Conservation (phyloP, 2,329 filamentous ascomycete species). For the Macroventuria anomochaeta region DNA sequence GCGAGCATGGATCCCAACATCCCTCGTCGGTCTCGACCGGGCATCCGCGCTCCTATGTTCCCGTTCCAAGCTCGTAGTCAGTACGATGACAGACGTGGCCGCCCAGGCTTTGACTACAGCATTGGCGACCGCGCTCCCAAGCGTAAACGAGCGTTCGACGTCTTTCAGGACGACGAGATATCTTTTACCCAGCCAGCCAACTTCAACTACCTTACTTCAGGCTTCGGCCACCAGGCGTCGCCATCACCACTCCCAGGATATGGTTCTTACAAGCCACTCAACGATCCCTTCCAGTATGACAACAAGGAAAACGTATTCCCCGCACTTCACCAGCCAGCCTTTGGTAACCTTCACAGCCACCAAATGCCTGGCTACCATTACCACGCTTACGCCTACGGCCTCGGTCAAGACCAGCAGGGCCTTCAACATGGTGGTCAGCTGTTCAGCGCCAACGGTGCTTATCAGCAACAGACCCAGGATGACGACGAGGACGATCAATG, state of each 20-base stretch:
- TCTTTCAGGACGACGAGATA: constrained; percentile 51
- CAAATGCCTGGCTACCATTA: constrained; percentile 35
- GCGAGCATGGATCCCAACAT: constrained; percentile 42
- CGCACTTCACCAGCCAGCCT: constrained; percentile 31
- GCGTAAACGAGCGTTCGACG: constrained; percentile 49
- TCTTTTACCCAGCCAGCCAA: constrained; percentile 41
- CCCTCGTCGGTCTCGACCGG: constrained; percentile 42
- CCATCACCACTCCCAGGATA: constrained; percentile 35
- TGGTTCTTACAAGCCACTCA: constrained; percentile 36
- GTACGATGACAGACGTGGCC: constrained; percentile 40
- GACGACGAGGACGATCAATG: constrained; percentile 44
- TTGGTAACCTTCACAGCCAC: constrained; percentile 34
- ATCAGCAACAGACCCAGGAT: constrained; percentile 33
- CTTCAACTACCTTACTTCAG: constrained; percentile 46
- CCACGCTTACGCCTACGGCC: constrained; percentile 37
- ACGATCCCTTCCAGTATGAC: constrained; percentile 39
- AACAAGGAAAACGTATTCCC: constrained; percentile 45
- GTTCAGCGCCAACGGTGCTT: constrained; percentile 30
- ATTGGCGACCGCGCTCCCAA: constrained; percentile 37
- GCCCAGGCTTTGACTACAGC: constrained; percentile 43
- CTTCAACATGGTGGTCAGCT: constrained; percentile 36
- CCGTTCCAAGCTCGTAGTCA: constrained; percentile 29
- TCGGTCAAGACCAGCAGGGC: constrained; percentile 38
- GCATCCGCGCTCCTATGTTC: constrained; percentile 24
- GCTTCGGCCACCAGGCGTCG: constrained; percentile 36